phyloP scores from a whole-genome alignment of 2,329 filamentous ascomycete species.

The Xylaria sp. region DNA sequence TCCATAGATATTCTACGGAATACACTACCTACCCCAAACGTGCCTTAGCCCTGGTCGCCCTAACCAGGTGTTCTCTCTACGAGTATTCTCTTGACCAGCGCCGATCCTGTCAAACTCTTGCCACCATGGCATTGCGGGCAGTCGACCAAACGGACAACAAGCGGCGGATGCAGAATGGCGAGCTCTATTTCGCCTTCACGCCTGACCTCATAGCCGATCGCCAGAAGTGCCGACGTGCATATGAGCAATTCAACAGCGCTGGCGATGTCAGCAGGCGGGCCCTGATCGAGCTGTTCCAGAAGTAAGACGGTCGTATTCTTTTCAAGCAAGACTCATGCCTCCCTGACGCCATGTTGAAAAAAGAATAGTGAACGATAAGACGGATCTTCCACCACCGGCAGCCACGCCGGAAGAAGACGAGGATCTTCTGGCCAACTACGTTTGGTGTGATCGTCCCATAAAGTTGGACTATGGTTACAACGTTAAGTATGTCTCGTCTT shows the following conservation, averaged over 20 bases:
- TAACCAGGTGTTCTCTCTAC: not conserved
- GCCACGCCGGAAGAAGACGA: conserved; percentile 59
- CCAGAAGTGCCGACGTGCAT: conserved; percentile 56
- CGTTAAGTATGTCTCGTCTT: conserved; percentile 43
- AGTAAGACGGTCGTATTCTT: conserved; percentile 46
- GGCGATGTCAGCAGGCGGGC: conserved; percentile 55
- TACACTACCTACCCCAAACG: not conserved
- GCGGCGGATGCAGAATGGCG: conserved; percentile 56
- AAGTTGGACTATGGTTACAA: conserved; percentile 75
- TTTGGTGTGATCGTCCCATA: conserved; percentile 66
- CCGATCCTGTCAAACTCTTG: not conserved
- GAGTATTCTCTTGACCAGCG: not conserved
- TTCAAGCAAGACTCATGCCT: not conserved
- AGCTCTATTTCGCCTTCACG: conserved; percentile 70
- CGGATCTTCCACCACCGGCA: conserved; percentile 56
- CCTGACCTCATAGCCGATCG: conserved; percentile 61
- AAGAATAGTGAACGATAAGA: conserved; percentile 59
- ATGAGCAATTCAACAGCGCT: conserved; percentile 57
- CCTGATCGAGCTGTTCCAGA: conserved; percentile 62
- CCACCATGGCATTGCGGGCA: conserved; percentile 23
- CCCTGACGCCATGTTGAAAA: conserved; percentile 9
- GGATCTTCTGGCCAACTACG: conserved; percentile 54
- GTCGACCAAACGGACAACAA: conserved; percentile 45
- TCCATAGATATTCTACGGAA: not conserved
- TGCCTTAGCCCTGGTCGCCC: not conserved